Conservation (phyloP, 768 basidiomycete species). For the Leucocoprinus birnbaumii region DNA sequence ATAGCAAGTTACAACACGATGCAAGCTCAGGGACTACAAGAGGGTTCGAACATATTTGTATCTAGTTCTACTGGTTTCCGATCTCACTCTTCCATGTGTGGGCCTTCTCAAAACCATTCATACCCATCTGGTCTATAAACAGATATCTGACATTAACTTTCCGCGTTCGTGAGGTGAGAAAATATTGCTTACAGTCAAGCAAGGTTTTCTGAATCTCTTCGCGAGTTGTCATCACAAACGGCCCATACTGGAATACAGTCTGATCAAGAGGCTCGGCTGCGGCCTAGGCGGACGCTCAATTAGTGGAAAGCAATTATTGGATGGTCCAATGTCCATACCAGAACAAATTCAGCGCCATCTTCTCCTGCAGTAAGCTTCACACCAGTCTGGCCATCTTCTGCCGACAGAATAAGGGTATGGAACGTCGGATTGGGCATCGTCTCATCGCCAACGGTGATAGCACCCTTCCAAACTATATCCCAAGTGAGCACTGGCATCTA, state of each 20-base stretch:
- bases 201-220: conserved; percentile 84
- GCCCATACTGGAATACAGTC: conserved; percentile 82
- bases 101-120: conserved; percentile 90
- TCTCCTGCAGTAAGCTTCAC: conserved; percentile 58
- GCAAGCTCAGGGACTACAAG: not conserved
- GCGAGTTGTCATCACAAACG: conserved; percentile 81
- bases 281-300: no score
- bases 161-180: not conserved
- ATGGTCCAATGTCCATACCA: conserved; percentile 56
- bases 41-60: not conserved
- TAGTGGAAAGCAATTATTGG: no score
- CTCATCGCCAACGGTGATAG: conserved; percentile 56
- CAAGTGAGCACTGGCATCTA: not conserved
- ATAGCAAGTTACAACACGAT: not conserved
- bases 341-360: conserved; percentile 68
- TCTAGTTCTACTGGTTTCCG: conserved; percentile 32
- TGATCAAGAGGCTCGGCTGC: conserved; percentile 91
- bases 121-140: conserved; percentile 73
- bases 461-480: conserved; percentile 62
- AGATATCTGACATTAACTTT: no score
- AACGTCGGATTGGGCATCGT: conserved; percentile 47
- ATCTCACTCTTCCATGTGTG: conserved; percentile 87
- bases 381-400: conserved; percentile 57
- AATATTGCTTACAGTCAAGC: conserved; percentile 59
- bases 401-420: conserved; percentile 84